These are phyloP conservation scores for Pisolithus tinctorius DNA, from an alignment of 768 basidiomycete genomes.

Conservation along the genomic window DNA sequence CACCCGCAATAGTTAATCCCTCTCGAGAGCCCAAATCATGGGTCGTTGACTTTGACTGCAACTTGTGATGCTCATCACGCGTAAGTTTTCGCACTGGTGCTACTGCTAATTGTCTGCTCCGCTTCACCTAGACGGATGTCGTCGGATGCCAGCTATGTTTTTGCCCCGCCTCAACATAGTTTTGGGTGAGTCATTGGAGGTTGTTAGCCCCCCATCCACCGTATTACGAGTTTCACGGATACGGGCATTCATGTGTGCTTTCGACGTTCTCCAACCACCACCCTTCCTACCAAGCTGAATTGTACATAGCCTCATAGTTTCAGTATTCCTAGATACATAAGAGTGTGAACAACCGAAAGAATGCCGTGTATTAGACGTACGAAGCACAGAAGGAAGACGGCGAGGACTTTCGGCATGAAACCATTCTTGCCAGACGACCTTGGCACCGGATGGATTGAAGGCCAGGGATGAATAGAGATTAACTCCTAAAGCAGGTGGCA, in stretches of 20 bases:
- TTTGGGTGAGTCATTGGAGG: constrained; percentile 8
- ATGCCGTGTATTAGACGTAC: too few relatives aligned
- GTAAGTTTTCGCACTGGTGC: too few relatives aligned
- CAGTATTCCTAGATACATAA: background rate
- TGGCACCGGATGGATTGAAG: constrained; percentile 54
- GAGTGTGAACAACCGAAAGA: too few relatives aligned
- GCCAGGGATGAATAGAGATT: constrained; percentile 65
- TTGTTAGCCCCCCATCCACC: constrained; percentile 13
- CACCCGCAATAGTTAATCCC: too few relatives aligned
- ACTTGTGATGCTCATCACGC: too few relatives aligned
- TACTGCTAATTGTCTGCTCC: too few relatives aligned
- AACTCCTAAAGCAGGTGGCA: constrained; percentile 45
- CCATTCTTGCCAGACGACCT: constrained; percentile 62
- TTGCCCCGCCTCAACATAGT: constrained; percentile 17
- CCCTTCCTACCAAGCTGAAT: background rate
- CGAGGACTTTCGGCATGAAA: constrained; percentile 40
- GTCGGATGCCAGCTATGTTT: constrained; percentile 10
- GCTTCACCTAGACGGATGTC: too few relatives aligned
- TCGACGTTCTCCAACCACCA: background rate
- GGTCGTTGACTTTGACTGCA: too few relatives aligned
- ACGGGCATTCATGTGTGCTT: too few relatives aligned
- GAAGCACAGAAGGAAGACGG: too few relatives aligned
- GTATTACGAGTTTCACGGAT: background rate
- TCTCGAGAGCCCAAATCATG: too few relatives aligned
- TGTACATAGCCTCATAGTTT: constrained; percentile 4